Base-by-base conservation (phyloP, 2,329 filamentous ascomycete species). In the Fusarium denticulatum region DNA sequence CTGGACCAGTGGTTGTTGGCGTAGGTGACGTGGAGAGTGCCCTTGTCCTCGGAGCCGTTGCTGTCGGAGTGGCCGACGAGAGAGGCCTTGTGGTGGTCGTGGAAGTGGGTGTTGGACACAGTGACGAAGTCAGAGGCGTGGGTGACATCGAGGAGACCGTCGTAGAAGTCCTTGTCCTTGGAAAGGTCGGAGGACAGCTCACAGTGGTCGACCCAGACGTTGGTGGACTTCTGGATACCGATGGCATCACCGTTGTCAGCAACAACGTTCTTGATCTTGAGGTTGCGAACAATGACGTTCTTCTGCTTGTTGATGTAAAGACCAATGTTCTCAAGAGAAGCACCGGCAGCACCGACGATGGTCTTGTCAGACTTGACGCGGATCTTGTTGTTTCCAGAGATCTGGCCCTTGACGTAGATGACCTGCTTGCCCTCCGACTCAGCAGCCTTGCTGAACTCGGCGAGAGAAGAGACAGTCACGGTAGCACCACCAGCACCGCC, bases 91-190 rank as follows among this genome's bases (percentile, higher is more conserved):
- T 84, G 91, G 78, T 82, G 81, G 82, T 84, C 67, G 79, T 79
- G 77, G 69, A 79, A 20, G 74, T 64, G 73, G 36, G 70, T 79
- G 75, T 78, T 79, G 67, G 76, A 82, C 67, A 88, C 78, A 63
- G 87, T 92, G 64, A 92, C 80, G 77, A 83, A 92, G 82, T 93
- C 90, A 15, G 87, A 84, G 52, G 84, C 91, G 81, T 92, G 91
- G 56, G 87, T 91, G 57, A 87, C 82, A 75, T 93, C 91, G 52
- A 90, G 82, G 4, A 93, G 86, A 37, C 91, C 91, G 64, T 93
- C 91, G 78, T 91, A 93, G 83, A 88, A 91, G 83, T 93, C 90
- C 83, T 93, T 93, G 84, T 86, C 89, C 78, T 88, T 84, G 75
- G 86, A 83, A 39, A 79, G 78, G 81, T 92, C 87, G 30, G 88